Conservation (phyloP, 1,139 yeast genomes). For the Eremothecium sinecaudum region DNA sequence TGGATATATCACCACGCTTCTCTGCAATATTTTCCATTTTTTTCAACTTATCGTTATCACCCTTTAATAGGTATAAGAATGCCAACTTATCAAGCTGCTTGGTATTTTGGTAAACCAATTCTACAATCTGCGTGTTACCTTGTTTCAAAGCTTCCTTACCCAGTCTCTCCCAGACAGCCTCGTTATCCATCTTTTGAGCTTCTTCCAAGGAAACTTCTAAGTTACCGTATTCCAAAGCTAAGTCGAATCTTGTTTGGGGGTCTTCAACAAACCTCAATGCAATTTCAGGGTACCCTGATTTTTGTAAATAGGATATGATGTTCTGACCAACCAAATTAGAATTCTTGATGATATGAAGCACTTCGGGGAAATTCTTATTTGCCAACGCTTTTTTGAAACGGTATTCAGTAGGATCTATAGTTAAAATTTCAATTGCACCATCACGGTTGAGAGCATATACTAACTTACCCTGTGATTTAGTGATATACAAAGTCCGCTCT, state of each 20-base stretch:
- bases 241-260: constrained; percentile 89
- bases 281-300: constrained; percentile 88
- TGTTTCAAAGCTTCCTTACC: constrained; percentile 82
- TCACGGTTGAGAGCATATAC: constrained; percentile 77
- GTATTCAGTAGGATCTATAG: constrained; percentile 93
- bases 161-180: constrained; percentile 68
- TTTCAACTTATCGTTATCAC: constrained; percentile 61
- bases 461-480: constrained; percentile 58
- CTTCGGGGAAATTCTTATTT: constrained; percentile 85
- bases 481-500: constrained; percentile 80
- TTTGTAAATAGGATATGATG: constrained; percentile 88
- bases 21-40: constrained; percentile 90
- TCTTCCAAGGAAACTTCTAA: constrained; percentile 79
- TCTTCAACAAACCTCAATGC: constrained; percentile 96
- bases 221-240: constrained; percentile 91
- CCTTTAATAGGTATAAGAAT: constrained; percentile 75
- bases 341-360: constrained; percentile 73
- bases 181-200: constrained; percentile 66
- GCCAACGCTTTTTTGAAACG: constrained; percentile 90
- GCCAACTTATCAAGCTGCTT: constrained; percentile 82
- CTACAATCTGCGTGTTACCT: constrained; percentile 81
- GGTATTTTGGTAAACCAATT: constrained; percentile 80
- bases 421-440: constrained; percentile 70
- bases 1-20: constrained; percentile 71
- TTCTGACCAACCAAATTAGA: constrained; percentile 96